phyloP scores from a whole-genome alignment of 2,329 filamentous ascomycete species.

The Pseudocercospora pini-densiflorae region DNA sequence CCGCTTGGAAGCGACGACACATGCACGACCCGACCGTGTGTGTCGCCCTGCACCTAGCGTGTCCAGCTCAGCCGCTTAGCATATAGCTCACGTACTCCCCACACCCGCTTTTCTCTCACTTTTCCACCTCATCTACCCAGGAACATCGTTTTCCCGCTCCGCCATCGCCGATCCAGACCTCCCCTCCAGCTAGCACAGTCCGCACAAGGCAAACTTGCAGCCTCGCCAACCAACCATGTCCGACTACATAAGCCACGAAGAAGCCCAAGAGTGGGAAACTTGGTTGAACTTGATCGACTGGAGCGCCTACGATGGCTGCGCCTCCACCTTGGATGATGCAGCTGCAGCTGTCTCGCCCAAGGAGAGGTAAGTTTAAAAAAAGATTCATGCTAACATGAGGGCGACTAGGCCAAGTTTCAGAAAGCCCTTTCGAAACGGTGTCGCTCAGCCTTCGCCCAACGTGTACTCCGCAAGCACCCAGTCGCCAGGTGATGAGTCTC shows the following conservation, averaged over 20 bases:
- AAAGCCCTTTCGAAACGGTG: no score
- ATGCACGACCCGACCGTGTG: no score
- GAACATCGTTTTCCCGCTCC: constrained; percentile 5
- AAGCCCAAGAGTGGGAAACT: not conserved
- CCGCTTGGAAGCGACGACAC: no score
- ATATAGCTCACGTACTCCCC: not conserved
- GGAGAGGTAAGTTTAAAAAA: constrained; percentile 11
- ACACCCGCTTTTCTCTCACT: constrained; percentile 3
- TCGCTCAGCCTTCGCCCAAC: no score
- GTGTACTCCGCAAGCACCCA: no score
- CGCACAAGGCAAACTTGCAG: constrained; percentile 12
- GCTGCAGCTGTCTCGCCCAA: not conserved
- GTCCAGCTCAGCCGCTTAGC: not conserved
- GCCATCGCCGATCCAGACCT: not conserved
- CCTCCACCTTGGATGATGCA: not conserved
- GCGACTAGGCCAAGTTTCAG: not conserved
- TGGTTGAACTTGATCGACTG: not conserved
- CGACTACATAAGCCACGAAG: not conserved
- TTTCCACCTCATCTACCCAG: not conserved
- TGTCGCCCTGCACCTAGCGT: not conserved
- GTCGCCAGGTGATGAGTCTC: not conserved
- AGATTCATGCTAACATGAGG: constrained; percentile 5
- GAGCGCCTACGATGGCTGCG: not conserved
- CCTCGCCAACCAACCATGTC: constrained; percentile 1
- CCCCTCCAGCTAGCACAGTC: not conserved